Evolutionary conservation across 306 rosid genomes (phyloP).

Genomic region (Vachellia pachyceras): DNA sequence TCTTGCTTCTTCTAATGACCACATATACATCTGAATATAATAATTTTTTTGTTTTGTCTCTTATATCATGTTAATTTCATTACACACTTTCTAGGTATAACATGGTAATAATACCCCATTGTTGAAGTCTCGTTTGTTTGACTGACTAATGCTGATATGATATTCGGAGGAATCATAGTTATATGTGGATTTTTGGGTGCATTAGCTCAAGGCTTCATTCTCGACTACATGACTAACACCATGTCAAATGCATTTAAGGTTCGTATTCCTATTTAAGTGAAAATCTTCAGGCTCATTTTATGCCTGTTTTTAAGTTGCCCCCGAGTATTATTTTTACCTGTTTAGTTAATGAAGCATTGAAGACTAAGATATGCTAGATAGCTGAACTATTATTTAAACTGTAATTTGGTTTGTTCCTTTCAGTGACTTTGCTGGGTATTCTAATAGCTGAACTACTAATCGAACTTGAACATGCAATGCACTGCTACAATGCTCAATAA

Average conservation of each 20-base stretch:
- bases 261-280: conserved; percentile 31
- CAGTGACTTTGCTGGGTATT: not conserved
- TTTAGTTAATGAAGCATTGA: not conserved
- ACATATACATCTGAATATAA: conserved; percentile 11
- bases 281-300: not conserved
- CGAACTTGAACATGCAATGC: too few species aligned
- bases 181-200: conserved; percentile 80
- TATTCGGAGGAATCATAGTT: conserved; percentile 82
- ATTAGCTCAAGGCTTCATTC: conserved; percentile 67
- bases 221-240: conserved; percentile 68
- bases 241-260: conserved; percentile 93
- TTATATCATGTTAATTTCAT: not conserved
- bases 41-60: not conserved
- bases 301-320: not conserved
- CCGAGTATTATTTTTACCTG: conserved; percentile 1
- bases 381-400: not conserved
- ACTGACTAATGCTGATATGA: conserved; percentile 80
- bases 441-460: not conserved
- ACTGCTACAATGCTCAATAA: too few species aligned
- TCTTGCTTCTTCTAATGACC: conserved; percentile 16
- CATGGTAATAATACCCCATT: not conserved
- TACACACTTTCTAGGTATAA: conserved; percentile 3
- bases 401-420: not conserved
- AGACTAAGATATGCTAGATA: not conserved
- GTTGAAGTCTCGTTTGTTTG: conserved; percentile 36